Base-by-base conservation (phyloP, 75 land plant genomes). In the Cryptomeria japonica region DNA sequence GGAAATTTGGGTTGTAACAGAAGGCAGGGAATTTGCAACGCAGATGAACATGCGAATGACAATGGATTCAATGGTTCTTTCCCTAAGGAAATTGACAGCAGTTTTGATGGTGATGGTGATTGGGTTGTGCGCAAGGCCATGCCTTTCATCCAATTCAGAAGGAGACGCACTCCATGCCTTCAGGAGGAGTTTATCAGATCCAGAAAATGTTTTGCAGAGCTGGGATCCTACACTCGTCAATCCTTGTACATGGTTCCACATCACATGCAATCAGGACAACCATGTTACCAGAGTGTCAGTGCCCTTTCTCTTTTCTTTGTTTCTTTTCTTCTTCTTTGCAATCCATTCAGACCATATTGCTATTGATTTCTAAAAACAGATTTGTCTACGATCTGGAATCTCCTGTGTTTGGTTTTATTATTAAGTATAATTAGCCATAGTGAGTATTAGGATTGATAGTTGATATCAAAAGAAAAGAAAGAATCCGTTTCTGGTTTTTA, bases 161-260 rank as follows among this genome's bases (percentile, higher is more conserved):
- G 98, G 99, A n/a, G 98, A 97, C 82, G 99, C 98, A 31, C 95
- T 97, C 0, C 94, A 93, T 88, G 91, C 96, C 28, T 88, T 97
- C 15, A 88, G 98, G 61, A 88, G 93, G 87, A 95, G 98, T 90
- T 86, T 97, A 75, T 90, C 92, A 73, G 99, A 97, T 86, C 99
- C 99, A 36, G 93, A 93, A 55, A 96, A 95, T 89, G 98, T 97
- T 37, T 89, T 97, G 22, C 95, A 96, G 90, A 97, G 99, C 93
- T 97, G 99, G 99, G 99, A 97, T 90, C 98, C 96, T 12, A 97
- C 94, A 10, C 94, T 97, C 38, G 99, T 97, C 70, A 96, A 94
- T 87, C 99, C 99, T 42, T 97, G 99, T 82, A 97, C 99, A 15
- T 97, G 99, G 99, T 97, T 97, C 85, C 99, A 97, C 89, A 93